These are phyloP conservation scores for Aaosphaeria arxii DNA, from an alignment of 2,329 filamentous ascomycete genomes.

Conservation along the genomic window DNA sequence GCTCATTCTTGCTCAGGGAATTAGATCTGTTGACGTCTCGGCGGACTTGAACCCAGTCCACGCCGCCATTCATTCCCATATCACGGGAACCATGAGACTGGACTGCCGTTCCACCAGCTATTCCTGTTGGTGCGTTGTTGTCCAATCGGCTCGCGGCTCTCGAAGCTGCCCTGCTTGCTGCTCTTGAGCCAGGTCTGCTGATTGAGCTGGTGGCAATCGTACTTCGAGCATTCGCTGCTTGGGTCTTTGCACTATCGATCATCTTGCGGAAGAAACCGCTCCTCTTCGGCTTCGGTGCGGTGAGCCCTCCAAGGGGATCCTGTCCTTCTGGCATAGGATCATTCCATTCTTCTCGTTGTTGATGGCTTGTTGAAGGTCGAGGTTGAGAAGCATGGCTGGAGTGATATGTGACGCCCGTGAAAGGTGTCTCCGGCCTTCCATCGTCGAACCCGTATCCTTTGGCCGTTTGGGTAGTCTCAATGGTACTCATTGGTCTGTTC, in stretches of 20 bases:
- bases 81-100: conserved; percentile 57
- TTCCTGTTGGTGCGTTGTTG: conserved; percentile 48
- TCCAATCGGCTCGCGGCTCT: conserved; percentile 37
- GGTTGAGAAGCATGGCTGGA: conserved; percentile 74
- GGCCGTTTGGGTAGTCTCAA: conserved; percentile 51
- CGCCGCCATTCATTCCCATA: conserved; percentile 62
- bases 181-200: conserved; percentile 42
- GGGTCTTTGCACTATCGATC: conserved; percentile 88
- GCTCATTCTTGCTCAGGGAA: conserved; percentile 84
- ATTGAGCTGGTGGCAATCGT: conserved; percentile 67
- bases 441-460: conserved; percentile 33
- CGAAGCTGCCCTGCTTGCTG: conserved; percentile 39
- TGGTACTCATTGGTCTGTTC: conserved; percentile 60
- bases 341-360: conserved; percentile 55
- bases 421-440: conserved; percentile 50
- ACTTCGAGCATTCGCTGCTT: conserved; percentile 82
- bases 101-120: conserved; percentile 48
- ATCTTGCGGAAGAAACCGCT: conserved; percentile 95
- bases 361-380: conserved; percentile 50
- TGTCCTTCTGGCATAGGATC: conserved; percentile 59
- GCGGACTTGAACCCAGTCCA: conserved; percentile 97
- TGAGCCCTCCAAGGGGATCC: conserved; percentile 73
- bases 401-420: conserved; percentile 84
- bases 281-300: conserved; percentile 71
- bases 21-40: conserved; percentile 95